phyloP scores from a whole-genome alignment of 1,139 yeast species.

The Scheffersomyces quercinus region DNA sequence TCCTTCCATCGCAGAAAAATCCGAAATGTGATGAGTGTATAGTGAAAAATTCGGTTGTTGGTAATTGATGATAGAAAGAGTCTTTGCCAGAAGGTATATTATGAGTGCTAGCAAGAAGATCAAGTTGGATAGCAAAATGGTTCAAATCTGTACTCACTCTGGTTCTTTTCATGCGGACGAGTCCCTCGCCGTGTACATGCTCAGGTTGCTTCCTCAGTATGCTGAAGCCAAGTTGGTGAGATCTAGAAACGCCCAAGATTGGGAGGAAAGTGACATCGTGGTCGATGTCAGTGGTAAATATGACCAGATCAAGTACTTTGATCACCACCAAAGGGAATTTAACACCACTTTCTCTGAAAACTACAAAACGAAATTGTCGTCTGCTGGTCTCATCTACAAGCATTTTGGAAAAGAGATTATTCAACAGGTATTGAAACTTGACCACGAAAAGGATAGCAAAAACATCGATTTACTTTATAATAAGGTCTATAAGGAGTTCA shows the following conservation, averaged over 20 bases:
- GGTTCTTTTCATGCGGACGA: constrained; percentile 98
- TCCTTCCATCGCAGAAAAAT: neutral
- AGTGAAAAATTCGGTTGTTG: neutral
- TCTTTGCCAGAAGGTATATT: neutral
- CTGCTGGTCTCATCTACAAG: constrained; percentile 92
- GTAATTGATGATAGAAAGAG: neutral
- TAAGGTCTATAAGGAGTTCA: constrained; percentile 78
- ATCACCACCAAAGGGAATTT: constrained; percentile 86
- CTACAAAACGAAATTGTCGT: constrained; percentile 72
- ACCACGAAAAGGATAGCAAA: constrained; percentile 27
- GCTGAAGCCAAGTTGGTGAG: constrained; percentile 69
- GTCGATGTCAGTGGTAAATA: constrained; percentile 96
- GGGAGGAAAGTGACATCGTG: constrained; percentile 88
- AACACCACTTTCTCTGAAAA: constrained; percentile 35
- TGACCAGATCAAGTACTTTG: constrained; percentile 84
- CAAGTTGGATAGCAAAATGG: constrained; percentile 16
- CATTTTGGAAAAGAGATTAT: constrained; percentile 89
- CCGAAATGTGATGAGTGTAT: neutral
- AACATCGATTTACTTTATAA: constrained; percentile 63
- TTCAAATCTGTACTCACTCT: constrained; percentile 83
- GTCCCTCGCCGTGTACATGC: constrained; percentile 90
- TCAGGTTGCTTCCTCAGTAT: constrained; percentile 70
- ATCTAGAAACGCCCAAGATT: constrained; percentile 76
- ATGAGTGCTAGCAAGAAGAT: constrained; percentile 20
- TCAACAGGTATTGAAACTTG: constrained; percentile 35